Evolutionary conservation across 257 asterid genomes (phyloP).

Genomic region (Salvia splendens): DNA sequence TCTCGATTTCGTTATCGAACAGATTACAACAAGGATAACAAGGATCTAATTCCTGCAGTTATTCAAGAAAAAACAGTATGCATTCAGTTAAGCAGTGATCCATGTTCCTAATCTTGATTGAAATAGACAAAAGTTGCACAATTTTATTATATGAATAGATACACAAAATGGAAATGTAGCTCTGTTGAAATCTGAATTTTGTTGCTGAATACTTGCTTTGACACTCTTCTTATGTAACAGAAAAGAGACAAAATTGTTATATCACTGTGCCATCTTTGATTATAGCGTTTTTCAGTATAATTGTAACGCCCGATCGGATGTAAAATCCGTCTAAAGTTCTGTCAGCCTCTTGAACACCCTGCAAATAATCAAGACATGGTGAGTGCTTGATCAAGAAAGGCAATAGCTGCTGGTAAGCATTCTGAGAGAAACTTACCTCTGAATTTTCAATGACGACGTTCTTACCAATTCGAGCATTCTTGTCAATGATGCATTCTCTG

Average conservation of each 20-base stretch:
- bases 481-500: constrained; percentile 95
- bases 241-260: constrained; percentile 39
- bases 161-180: constrained; percentile 11
- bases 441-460: constrained; percentile 79
- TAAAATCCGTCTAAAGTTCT: constrained; percentile 88
- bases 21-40: constrained; percentile 6
- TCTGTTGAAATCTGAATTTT: constrained; percentile 26
- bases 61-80: not conserved
- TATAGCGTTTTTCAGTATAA: constrained; percentile 66
- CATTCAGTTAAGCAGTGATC: not conserved
- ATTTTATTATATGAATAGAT: constrained; percentile 13
- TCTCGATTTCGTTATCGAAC: not conserved
- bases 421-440: constrained; percentile 57
- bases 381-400: constrained; percentile 25
- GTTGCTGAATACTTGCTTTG: constrained; percentile 20
- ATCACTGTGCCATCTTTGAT: constrained; percentile 84
- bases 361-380: constrained; percentile 39
- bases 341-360: constrained; percentile 97
- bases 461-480: constrained; percentile 90
- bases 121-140: constrained; percentile 2
- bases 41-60: constrained; percentile 15
- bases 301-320: constrained; percentile 85
- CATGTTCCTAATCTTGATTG: not conserved
- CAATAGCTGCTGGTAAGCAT: constrained; percentile 12
- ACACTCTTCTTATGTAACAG: constrained; percentile 24